A percentile compares a stretch with the other conserved stretches of the same genome.
Evolutionary conservation across 2,329 filamentous ascomycete genomes (phyloP).

Genomic region (Stachybotrys echinatus): DNA sequence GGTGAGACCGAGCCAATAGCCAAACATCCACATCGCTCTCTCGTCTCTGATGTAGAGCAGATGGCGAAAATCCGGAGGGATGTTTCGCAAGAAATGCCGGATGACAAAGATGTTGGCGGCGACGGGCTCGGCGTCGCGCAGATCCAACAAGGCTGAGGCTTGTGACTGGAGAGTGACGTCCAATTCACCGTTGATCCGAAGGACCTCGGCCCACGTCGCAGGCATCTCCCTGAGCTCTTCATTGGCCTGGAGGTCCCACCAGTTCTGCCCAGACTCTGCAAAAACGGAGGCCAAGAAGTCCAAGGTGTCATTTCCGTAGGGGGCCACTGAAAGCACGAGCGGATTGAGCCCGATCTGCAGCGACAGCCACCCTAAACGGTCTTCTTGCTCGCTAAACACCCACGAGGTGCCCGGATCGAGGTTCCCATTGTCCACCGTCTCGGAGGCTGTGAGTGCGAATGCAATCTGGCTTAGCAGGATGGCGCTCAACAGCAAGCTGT

Average conservation of each 20-base stretch:
- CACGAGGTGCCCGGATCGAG: conserved; percentile 7
- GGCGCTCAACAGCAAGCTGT: conserved; percentile 11
- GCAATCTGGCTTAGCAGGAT: conserved; percentile 11
- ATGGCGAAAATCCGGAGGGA: conserved; percentile 6
- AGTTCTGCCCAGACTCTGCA: background rate
- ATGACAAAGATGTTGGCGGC: background rate
- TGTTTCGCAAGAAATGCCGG: background rate
- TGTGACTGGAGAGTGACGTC: background rate
- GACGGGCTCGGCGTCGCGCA: background rate
- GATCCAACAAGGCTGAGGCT: background rate
- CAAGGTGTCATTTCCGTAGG: background rate
- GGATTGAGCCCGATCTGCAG: conserved; percentile 12
- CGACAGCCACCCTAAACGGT: conserved; percentile 12
- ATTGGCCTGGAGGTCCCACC: background rate
- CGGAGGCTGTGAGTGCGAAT: conserved; percentile 10
- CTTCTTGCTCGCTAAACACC: conserved; percentile 10
- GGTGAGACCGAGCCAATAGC: conserved; percentile 13
- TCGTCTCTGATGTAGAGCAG: conserved; percentile 9
- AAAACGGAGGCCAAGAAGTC: background rate
- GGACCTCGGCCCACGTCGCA: background rate
- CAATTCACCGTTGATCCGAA: background rate
- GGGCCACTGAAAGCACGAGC: conserved; percentile 8
- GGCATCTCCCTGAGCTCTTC: background rate
- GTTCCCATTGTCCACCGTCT: conserved; percentile 3
- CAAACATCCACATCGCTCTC: conserved; percentile 13